phyloP scores from a whole-genome alignment of 2,329 filamentous ascomycete genomes.

The Sporothrix variecibatus region DNA sequence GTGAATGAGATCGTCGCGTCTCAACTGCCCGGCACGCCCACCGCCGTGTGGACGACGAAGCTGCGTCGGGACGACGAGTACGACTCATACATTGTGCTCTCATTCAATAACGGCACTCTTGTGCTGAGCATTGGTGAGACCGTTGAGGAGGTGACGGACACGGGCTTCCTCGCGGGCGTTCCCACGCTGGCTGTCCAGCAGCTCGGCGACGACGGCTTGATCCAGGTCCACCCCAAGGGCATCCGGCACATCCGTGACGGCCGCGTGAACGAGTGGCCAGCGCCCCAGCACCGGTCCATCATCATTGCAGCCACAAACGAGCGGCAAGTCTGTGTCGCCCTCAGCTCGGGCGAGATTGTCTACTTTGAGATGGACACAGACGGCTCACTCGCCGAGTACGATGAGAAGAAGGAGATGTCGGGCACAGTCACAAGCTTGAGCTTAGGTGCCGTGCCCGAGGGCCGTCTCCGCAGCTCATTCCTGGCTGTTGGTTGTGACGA shows the following conservation, averaged over 20 bases:
- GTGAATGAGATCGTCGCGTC: constrained; percentile 96
- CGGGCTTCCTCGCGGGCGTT: constrained; percentile 84
- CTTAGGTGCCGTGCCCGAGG: constrained; percentile 88
- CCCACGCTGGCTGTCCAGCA: constrained; percentile 91
- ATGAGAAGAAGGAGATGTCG: constrained; percentile 93
- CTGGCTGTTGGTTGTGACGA: constrained; percentile 96
- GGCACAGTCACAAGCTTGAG: constrained; percentile 95
- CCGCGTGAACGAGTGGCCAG: constrained; percentile 87
- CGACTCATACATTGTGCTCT: constrained; percentile 94
- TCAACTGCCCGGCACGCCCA: constrained; percentile 83
- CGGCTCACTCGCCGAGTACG: constrained; percentile 87
- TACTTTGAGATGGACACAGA: constrained; percentile 98
- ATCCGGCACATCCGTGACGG: constrained; percentile 84
- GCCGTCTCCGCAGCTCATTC: constrained; percentile 84
- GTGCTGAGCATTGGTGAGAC: constrained; percentile 96
- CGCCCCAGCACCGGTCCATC: constrained; percentile 91
- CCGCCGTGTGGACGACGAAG: constrained; percentile 94
- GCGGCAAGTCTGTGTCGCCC: constrained; percentile 85
- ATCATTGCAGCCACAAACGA: constrained; percentile 93
- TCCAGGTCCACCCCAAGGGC: constrained; percentile 95
- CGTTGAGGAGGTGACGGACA: constrained; percentile 92
- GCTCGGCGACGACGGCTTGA: constrained; percentile 86
- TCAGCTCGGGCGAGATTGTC: constrained; percentile 94
- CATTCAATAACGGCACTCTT: constrained; percentile 84
- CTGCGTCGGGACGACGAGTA: constrained; percentile 77